These are phyloP conservation scores for Vicia faba DNA, from an alignment of 306 rosid species.

Conservation along the genomic window DNA sequence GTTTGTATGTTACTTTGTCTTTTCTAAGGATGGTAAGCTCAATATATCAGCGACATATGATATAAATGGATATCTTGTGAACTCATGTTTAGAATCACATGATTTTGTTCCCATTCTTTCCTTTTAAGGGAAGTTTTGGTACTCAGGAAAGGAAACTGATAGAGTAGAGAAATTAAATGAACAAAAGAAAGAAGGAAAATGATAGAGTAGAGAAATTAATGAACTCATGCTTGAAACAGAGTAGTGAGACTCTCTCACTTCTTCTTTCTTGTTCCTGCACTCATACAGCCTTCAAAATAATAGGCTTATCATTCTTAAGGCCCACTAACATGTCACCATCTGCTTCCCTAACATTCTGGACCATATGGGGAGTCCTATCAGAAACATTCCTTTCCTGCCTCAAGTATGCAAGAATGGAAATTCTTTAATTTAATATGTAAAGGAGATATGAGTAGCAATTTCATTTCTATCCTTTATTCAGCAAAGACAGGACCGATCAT, in stretches of 20 bases:
- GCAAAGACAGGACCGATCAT: constrained; percentile 2
- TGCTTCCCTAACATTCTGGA: not conserved
- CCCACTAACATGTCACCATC: not conserved
- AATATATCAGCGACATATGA: not conserved
- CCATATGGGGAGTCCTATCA: too few relatives aligned
- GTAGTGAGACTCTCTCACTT: not conserved
- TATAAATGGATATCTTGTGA: not conserved
- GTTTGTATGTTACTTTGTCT: not conserved
- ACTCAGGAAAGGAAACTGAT: too few relatives aligned
- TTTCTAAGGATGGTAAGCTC: not conserved
- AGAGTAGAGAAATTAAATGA: too few relatives aligned
- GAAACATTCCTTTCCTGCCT: too few relatives aligned
- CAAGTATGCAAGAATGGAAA: not conserved
- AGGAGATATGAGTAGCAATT: constrained; percentile 15
- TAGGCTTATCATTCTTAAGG: not conserved
- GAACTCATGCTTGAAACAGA: too few relatives aligned
- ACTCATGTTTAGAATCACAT: not conserved
- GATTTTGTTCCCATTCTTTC: constrained; percentile 22
- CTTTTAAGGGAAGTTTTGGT: constrained; percentile 25
- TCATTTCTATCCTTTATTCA: constrained; percentile 6
- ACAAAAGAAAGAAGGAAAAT: too few relatives aligned
- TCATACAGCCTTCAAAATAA: not conserved
- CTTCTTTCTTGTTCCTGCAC: too few relatives aligned
- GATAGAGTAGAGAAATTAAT: too few relatives aligned
- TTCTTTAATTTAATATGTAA: constrained; percentile 1